These are phyloP conservation scores for Blastobotrys petasosporus DNA, from an alignment of 1,139 yeast genomes.

Conservation along the genomic window DNA sequence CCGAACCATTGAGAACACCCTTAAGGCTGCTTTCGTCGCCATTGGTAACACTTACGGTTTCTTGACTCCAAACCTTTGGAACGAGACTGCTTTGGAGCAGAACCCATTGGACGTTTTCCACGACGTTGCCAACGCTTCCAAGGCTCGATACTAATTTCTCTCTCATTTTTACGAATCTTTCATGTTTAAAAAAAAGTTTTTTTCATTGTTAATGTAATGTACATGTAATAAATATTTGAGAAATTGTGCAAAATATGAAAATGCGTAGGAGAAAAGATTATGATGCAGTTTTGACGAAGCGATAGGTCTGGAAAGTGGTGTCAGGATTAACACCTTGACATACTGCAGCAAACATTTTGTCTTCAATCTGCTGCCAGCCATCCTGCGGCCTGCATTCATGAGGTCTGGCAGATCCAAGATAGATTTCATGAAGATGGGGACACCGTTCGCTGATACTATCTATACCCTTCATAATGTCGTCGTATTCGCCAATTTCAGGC, in stretches of 20 bases:
- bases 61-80: conserved; percentile 99
- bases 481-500: conserved; percentile 2
- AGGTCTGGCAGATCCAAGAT: conserved; percentile 7
- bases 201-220: too few relatives aligned
- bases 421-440: conserved; percentile 3
- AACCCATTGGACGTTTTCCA: conserved; percentile 90
- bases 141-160: conserved; percentile 23
- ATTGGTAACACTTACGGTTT: conserved; percentile 99
- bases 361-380: conserved; percentile 7
- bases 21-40: conserved; percentile 99
- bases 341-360: conserved; percentile 4
- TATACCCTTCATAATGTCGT: conserved; percentile 6
- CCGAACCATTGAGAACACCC: conserved; percentile 99
- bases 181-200: too few relatives aligned
- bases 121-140: conserved; percentile 30
- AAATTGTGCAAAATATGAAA: neutral
- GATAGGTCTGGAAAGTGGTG: conserved; percentile 5
- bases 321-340: conserved; percentile 9
- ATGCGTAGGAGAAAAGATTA: neutral
- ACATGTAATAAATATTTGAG: neutral
- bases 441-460: conserved; percentile 1
- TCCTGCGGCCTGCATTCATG: conserved; percentile 8
- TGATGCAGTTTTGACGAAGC: neutral
- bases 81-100: conserved; percentile 71
- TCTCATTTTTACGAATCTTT: too few relatives aligned